Evolutionary conservation across 169 alveolate genomes (phyloP).

Genomic region (Theileria equi): DNA sequence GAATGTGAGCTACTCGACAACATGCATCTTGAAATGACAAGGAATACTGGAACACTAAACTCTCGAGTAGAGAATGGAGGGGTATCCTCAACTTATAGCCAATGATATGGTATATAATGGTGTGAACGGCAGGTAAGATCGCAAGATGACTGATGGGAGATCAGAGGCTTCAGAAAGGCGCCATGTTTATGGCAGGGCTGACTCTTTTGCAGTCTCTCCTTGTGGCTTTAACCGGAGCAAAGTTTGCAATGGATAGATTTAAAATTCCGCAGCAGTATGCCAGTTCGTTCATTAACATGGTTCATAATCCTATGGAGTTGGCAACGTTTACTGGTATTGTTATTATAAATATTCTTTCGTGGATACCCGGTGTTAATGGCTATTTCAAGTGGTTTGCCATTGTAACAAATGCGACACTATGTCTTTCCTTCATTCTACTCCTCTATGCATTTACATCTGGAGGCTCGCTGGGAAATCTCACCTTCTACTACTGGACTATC

Average conservation of each 20-base stretch:
- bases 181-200: conserved; percentile 19
- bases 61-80: no score
- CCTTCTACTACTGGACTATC: conserved; percentile 17
- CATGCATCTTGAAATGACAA: no score
- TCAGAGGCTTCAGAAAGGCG: no score
- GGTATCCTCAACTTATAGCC: no score
- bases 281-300: conserved; percentile 2
- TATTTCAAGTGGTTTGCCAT: neutral
- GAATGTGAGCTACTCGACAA: no score
- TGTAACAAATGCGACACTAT: neutral
- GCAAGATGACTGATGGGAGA: no score
- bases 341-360: neutral
- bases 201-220: neutral
- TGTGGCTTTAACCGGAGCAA: conserved; percentile 6
- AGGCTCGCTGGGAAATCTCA: conserved; percentile 7
- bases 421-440: neutral
- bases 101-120: no score
- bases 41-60: no score
- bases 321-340: neutral
- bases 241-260: conserved; percentile 10
- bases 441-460: conserved; percentile 14
- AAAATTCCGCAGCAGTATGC: neutral
- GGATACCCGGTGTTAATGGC: neutral
- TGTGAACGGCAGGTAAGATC: no score
- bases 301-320: conserved; percentile 23